Evolutionary conservation across 1,139 yeast genomes (phyloP).

Genomic region (Nematodospora anomalae): DNA sequence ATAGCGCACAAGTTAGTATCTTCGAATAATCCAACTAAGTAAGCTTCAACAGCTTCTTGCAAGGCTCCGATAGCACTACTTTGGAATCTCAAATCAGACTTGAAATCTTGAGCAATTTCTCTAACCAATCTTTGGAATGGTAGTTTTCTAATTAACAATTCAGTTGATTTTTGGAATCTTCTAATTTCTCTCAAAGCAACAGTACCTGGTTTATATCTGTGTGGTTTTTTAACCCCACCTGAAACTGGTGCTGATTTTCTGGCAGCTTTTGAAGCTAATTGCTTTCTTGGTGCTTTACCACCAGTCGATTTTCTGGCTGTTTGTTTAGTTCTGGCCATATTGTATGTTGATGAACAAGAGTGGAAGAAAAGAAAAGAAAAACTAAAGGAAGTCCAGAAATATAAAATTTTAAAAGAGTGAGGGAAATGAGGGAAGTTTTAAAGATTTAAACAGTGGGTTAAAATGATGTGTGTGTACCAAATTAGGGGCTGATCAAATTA

Average conservation of each 20-base stretch:
- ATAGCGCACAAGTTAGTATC: slow-evolving; percentile 56
- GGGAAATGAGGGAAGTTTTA: slow-evolving; percentile 7
- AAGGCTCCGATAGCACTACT: slow-evolving; percentile 54
- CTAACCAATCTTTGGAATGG: slow-evolving; percentile 53
- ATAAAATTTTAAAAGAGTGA: no score
- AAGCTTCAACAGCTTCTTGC: slow-evolving; percentile 55
- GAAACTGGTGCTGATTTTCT: slow-evolving; percentile 54
- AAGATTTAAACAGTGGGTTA: slow-evolving; percentile 3
- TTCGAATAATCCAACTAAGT: slow-evolving; percentile 51
- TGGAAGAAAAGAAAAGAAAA: slow-evolving; percentile 7
- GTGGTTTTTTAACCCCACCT: slow-evolving; percentile 56
- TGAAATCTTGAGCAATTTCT: slow-evolving; percentile 52
- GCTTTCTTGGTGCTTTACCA: slow-evolving; percentile 57
- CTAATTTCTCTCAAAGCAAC: slow-evolving; percentile 57
- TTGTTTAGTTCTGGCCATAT: slow-evolving; percentile 55
- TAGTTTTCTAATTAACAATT: slow-evolving; percentile 52
- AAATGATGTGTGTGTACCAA: not conserved
- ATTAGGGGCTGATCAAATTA: not conserved
- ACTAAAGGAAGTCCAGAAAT: slow-evolving; percentile 2
- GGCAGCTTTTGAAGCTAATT: slow-evolving; percentile 54
- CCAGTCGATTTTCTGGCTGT: slow-evolving; percentile 57
- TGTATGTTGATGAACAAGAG: slow-evolving; percentile 9
- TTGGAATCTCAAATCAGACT: slow-evolving; percentile 53
- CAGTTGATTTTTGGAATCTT: slow-evolving; percentile 55
- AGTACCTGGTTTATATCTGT: slow-evolving; percentile 58